Evolutionary conservation across 208 protist genomes (phyloP), one percentile per base, ranked within the genome.

Genomic region (Hexamita inflata): DNA sequence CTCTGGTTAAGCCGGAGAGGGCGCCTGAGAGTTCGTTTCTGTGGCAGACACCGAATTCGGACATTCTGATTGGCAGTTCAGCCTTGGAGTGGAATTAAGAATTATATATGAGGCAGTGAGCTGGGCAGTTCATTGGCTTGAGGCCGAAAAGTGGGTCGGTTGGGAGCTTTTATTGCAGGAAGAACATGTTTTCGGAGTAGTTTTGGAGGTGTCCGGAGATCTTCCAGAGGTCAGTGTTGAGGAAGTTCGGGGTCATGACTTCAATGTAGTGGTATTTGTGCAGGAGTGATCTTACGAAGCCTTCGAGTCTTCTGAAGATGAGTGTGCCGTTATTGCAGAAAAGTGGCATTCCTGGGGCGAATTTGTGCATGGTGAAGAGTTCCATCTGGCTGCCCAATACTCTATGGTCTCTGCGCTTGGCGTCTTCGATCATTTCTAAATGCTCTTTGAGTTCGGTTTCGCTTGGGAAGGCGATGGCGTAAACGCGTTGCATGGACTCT

Each of bases 151-250:
- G 80, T 40, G 42, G 64, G 38, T 70, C 64, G 35, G 64, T 34
- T 32, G 15, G 35, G 0, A 57, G 62, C 2, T 40, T 35, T 4
- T 62, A 28, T 30, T 92, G 88, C 64, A 97, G 87, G 38, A 60
- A 38, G 85, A 99, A 99, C 94, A 99, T 99, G 84, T 97, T 93
- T 28, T 99, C 94, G 26, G 89, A 58, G 75, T 89, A 88, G 82
- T 99, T 95, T 32, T 91, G 84, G 88, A 94, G 97, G 87, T 99
- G 97, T n/a, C 96, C 96, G 13, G 93, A 97, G 58, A 90, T 95
- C 86, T 98, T 91, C 95, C 95, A 99, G 58, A 99, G 84, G 57
- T 94, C 88, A 58, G 90, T 89, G 68, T 94, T 94, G 88, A 92
- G 98, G 49, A 99, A 91, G 83, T 96, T 97, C 32, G 97, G 96